Evolutionary conservation across 2,329 filamentous ascomycete species (phyloP).

Genomic region (Colletotrichum orbiculare): DNA sequence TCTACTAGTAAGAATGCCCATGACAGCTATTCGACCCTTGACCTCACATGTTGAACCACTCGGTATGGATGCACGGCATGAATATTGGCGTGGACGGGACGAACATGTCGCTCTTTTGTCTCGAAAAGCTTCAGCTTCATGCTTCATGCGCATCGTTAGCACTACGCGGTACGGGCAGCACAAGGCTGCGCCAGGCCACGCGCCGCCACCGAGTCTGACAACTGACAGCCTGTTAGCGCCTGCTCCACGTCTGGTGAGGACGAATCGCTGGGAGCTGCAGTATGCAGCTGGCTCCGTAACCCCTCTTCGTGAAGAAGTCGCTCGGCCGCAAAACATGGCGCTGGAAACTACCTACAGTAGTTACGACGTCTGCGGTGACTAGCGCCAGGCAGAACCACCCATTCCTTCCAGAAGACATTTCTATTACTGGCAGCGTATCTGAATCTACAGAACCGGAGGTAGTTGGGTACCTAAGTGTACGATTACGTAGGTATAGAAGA

Average conservation of each 20-base stretch:
- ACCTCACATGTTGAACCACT: slow-evolving; percentile 7
- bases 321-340: slow-evolving; percentile 13
- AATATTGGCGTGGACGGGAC: slow-evolving; percentile 17
- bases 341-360: background rate
- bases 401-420: slow-evolving; percentile 9
- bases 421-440: too few species aligned
- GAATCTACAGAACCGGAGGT: too few species aligned
- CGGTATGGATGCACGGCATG: background rate
- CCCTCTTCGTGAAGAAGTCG: slow-evolving; percentile 3
- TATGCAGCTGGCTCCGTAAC: background rate
- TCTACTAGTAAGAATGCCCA: background rate
- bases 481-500: too few species aligned
- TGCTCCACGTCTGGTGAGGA: background rate
- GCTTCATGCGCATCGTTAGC: slow-evolving; percentile 9
- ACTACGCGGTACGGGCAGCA: background rate
- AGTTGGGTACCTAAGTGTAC: too few species aligned
- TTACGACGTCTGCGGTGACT: background rate
- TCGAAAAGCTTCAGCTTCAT: background rate
- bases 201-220: background rate
- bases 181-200: background rate
- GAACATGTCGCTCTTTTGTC: slow-evolving; percentile 1
- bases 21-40: slow-evolving; percentile 4
- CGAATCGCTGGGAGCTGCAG: background rate
- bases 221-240: background rate
- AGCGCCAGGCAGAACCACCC: background rate